phyloP scores from a whole-genome alignment of 345 rosid species.

The Euphorbia pulcherrima region DNA sequence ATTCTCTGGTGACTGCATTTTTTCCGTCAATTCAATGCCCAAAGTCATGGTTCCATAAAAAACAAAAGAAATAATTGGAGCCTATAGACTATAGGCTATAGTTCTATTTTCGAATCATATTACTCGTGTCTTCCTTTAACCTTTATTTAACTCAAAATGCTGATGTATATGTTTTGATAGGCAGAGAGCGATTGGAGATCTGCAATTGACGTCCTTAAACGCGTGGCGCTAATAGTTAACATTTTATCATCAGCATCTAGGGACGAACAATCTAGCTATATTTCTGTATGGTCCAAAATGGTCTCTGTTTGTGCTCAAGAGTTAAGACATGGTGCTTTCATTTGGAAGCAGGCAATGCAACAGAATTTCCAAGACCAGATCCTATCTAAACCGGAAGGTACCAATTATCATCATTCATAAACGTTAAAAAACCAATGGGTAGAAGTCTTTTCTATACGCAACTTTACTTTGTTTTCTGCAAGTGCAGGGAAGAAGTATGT shows the following conservation, averaged over 20 bases:
- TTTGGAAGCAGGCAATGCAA: constrained; percentile 62
- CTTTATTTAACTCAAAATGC: constrained; percentile 6
- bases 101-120: not conserved
- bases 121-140: not conserved
- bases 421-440: not conserved
- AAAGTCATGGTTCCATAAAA: not conserved
- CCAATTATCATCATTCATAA: constrained; percentile 2
- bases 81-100: no score
- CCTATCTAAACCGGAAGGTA: constrained; percentile 59
- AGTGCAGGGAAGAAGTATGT: constrained; percentile 56
- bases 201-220: constrained; percentile 57
- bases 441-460: not conserved
- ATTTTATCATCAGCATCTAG: constrained; percentile 52
- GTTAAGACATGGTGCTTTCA: constrained; percentile 65
- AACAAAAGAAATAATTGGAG: not conserved
- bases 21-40: not conserved
- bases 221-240: constrained; percentile 41
- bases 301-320: constrained; percentile 60
- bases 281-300: constrained; percentile 60
- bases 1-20: not conserved
- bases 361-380: constrained; percentile 44
- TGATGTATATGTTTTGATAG: constrained; percentile 37
- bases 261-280: constrained; percentile 50
- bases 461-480: not conserved
- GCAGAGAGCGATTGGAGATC: constrained; percentile 54